Conservation (phyloP, 176 grass and related monocot species). For the Carex cristatella region DNA sequence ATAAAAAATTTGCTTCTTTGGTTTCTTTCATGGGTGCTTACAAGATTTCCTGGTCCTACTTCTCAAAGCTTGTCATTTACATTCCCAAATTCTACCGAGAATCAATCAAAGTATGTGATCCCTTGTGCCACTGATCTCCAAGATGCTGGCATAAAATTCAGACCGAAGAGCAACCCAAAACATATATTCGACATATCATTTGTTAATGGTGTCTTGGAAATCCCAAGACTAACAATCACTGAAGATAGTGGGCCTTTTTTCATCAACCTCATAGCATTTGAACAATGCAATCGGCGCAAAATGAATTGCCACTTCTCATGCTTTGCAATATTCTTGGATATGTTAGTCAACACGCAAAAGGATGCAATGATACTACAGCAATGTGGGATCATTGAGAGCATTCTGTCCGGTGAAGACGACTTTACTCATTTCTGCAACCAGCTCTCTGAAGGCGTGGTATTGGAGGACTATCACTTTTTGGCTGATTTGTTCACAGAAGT, state of each 20-base stretch:
- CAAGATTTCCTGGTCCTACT: neutral
- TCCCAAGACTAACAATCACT: neutral
- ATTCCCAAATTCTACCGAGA: too few species aligned
- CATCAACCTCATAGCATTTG: slow-evolving; percentile 15
- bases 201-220: slow-evolving; percentile 6
- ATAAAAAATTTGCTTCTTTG: neutral
- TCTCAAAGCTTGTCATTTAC: too few species aligned
- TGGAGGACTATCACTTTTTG: neutral
- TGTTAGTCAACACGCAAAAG: neutral
- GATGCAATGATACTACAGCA: slow-evolving; percentile 11
- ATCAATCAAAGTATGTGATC: neutral
- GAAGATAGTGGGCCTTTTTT: neutral
- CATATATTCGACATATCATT: slow-evolving; percentile 20
- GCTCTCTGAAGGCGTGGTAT: neutral
- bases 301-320: neutral
- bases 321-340: neutral
- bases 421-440: neutral
- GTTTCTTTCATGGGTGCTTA: neutral
- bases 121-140: slow-evolving; percentile 2
- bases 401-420: neutral
- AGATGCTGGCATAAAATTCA: slow-evolving; percentile 6
- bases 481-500: neutral
- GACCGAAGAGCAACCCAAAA: neutral
- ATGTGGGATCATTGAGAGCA: slow-evolving; percentile 12
- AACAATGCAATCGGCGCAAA: neutral